Percentiles rank a stretch among this genome's conserved stretches.
Conservation (phyloP, 176 grass and related monocot genomes). For the Eragrostis nindensis region DNA sequence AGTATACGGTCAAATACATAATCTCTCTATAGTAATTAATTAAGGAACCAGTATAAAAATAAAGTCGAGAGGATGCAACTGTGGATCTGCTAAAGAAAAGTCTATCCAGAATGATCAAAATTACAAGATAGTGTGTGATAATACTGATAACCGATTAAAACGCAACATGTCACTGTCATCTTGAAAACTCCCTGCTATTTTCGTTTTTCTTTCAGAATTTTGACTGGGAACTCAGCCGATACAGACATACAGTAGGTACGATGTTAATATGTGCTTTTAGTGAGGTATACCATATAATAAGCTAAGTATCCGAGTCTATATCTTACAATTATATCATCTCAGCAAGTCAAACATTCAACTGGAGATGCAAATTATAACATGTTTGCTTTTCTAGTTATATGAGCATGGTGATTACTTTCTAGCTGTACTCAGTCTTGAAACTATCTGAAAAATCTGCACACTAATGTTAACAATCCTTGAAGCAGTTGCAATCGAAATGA, state of each 20-base stretch:
- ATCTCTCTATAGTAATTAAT: not conserved
- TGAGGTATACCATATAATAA: not conserved
- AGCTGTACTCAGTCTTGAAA: not conserved
- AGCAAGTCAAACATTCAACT: not conserved
- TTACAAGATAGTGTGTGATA: not conserved
- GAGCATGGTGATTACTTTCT: not conserved
- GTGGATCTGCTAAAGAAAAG: not conserved
- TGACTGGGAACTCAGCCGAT: not conserved
- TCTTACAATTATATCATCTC: not conserved
- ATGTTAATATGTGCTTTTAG: not conserved
- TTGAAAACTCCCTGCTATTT: not conserved
- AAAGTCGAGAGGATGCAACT: not conserved
- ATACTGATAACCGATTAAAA: not conserved
- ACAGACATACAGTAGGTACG: not conserved
- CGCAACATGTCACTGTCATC: not conserved
- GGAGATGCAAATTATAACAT: not conserved
- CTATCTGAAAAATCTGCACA: not conserved
- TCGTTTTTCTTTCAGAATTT: slow-evolving; percentile 23
- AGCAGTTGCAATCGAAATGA: too few relatives aligned
- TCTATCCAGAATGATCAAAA: not conserved
- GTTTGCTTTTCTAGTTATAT: not conserved
- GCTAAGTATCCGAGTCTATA: not conserved
- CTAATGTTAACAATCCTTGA: too few relatives aligned
- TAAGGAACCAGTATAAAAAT: not conserved
- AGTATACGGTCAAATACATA: slow-evolving; percentile 35